Percentiles rank a stretch among this genome's conserved stretches.
These are phyloP conservation scores for Trichodelitschia bisporula DNA, from an alignment of 495 filamentous ascomycete species.

Conservation along the genomic window DNA sequence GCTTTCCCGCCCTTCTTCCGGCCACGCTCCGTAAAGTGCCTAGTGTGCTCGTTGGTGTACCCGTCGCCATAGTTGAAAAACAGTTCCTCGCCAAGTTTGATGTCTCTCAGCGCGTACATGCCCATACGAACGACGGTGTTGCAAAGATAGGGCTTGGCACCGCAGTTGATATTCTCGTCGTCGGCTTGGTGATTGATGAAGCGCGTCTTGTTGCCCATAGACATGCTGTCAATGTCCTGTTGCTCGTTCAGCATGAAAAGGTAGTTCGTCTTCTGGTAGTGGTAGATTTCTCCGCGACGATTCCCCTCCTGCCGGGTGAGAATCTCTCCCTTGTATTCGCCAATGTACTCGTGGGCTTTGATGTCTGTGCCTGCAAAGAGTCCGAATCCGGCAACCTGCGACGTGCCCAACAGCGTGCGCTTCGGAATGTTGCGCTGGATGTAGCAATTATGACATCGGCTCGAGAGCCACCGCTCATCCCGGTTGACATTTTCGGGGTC, in stretches of 20 bases:
- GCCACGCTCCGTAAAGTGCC: too few species aligned
- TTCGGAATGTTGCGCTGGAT: constrained; percentile 36
- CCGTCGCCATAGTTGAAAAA: constrained; percentile 46
- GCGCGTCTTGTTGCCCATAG: constrained; percentile 27
- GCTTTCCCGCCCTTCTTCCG: too few species aligned
- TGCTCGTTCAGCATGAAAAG: constrained; percentile 36
- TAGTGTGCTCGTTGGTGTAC: too few species aligned
- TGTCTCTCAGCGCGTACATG: constrained; percentile 31
- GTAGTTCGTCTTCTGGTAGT: constrained; percentile 33
- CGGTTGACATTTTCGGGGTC: constrained; percentile 30
- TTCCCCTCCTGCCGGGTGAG: constrained; percentile 38
- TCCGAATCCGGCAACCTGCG: constrained; percentile 36
- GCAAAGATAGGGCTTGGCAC: constrained; percentile 33
- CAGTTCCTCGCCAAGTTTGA: constrained; percentile 38
- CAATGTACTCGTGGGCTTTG: constrained; percentile 32
- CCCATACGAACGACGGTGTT: constrained; percentile 44
- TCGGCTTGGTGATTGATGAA: constrained; percentile 43
- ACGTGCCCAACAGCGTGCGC: constrained; percentile 34
- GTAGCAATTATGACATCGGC: constrained; percentile 33
- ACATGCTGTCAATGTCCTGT: constrained; percentile 22
- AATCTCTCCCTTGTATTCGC: constrained; percentile 51
- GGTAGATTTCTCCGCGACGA: constrained; percentile 37
- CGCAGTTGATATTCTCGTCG: constrained; percentile 22
- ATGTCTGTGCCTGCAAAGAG: constrained; percentile 38
- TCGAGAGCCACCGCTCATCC: too few species aligned